Evolutionary conservation across 352 stramenopile species (phyloP), one percentile per base, ranked within the genome.

Genomic region (Globisporangium rhizosaccharum): DNA sequence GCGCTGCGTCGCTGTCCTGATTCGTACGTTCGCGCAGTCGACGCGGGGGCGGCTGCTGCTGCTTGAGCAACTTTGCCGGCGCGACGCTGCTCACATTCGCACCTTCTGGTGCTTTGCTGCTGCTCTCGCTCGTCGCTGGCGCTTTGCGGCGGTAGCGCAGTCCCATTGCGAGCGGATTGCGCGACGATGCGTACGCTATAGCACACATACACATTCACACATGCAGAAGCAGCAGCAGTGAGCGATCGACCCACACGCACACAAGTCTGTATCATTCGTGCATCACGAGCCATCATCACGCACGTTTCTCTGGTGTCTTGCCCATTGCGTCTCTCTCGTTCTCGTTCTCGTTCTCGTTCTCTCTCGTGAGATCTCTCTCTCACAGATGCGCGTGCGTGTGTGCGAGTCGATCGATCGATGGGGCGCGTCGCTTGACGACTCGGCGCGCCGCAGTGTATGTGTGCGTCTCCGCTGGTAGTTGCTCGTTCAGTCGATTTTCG

Each of bases 101-200:
- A 12, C 7, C 1, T 9, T 39, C 33, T 7, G 33, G 33, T 39
- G 33, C 33, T 0, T 23, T 23, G 33, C 33, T 12, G 7, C 18
- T 63, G 51, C 80, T 74, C 37, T 84, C 62, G 25, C 59, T 57
- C 14, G 33, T 46, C 25, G 30, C 51, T 37, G 63, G 63, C 56
- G 72, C 67, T 48, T 88, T 88, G 53, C 70, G 79, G 39, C 76
- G 74, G 42, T 88, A 87, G 49, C 74, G 72, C 66, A 85, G 59
- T 37, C 66, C 58, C 36, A 56, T 52, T 25, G 59, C 23, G n/a
- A 55, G 23, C 2, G 56, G 39, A 11, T 47, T 44, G n/a, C 48
- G 59, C 20, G 50, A 45, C 33, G 41, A 51, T 53, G 52, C 51
- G 28, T 59, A 37, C 15, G 66, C 20, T 39, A 65, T 3, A 7